Base-by-base conservation (phyloP, 805 yeast species). In the Kodamaea jinghongensis region DNA sequence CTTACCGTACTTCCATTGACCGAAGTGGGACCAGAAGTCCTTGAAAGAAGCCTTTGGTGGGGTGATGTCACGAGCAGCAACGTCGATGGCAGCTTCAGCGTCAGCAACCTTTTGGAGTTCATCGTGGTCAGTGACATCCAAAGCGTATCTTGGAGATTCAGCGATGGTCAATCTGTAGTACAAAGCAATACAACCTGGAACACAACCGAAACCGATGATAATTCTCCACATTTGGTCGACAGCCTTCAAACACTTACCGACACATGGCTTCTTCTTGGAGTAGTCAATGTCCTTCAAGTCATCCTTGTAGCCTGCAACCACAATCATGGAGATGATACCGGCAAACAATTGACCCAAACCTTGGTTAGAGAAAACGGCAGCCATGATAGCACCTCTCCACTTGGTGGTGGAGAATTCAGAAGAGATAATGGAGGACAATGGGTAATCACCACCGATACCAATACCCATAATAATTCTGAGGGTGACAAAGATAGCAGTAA, bases 301-400 rank as follows among this genome's bases (percentile, higher is more conserved):
- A 49, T 69, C 62, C 63, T 84, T 86, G 76, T 83, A 89, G 54
- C 80, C 95, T 42, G 83, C 85, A 50, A 86, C 84, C 58, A 79
- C 74, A 43, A 86, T 58, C 46, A 88, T 67, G 42, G 95, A 86
- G 53, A 88, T 86, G 49, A 88, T 72, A 78, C 91, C 96, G 45
- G 88, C 96, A 13, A 81, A 58, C 45, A 89, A 76, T 72, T 90
- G 96, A 65, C 97, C 97, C 81, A 93, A 79, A 67, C 96, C 97
- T 71, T 90, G 97, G 73, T 89, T 89, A 42, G 96, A 91, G 65
- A 90, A 90, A 42, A 88, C 96, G 20, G 96, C 95, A 59, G 86
- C 89, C 96, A 88, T 88, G 54, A 87, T 87, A 49, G 96, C 96
- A 76, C 96, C 96, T 81, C 96, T 86, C 95, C 96, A 88, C 66